Evolutionary conservation across 73 alveolate genomes (phyloP), one percentile per base, ranked within the genome.

Genomic region (Stentor coeruleus): DNA sequence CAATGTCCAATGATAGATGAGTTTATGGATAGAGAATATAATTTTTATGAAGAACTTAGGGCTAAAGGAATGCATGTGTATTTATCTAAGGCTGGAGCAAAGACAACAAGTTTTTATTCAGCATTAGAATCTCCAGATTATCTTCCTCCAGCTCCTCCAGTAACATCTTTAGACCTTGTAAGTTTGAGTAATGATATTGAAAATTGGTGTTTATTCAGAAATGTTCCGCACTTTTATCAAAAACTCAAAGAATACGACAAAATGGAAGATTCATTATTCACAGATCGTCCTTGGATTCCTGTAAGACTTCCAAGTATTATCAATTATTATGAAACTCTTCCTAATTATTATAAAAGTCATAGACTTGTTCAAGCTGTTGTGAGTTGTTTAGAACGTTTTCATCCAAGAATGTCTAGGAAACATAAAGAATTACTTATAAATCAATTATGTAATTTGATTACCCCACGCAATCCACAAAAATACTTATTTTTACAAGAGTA

Each of bases 251-350:
- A 31, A 66, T 66, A 28, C 0, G 39, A 33, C 36, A 33, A 31
- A 66, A 40, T 26, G 1, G 79, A 66, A 0, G 33, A 66, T 20
- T 0, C 14, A 20, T 31, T 31, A 1, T 0, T 2, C 0, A 0
- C 1, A 20, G 33, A 66, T 66, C 20, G 33, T 20, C 79, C 79
- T 1, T 66, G 79, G 79, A 33, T 20, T 20, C 79, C 79, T 28
- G 79, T 66, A 20, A 20, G n/a, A 2, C 37, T 20, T 2, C 37
- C 79, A 0, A 66, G 79, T 31, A 20, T 20, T 40, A 28, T 26
- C n/a, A 66, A 66, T 66, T 66, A 66, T 31, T 66, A 66, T 33
- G 79, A 66, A 66, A 66, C 37, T 20, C 79, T 66, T 66, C 79
- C 79, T 26, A 66, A 31, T 20, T 66, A 66, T 2, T 33, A 66